These are phyloP conservation scores for Dothideomycetidae sp. DNA, from an alignment of 2,329 filamentous ascomycete species.

Conservation along the genomic window DNA sequence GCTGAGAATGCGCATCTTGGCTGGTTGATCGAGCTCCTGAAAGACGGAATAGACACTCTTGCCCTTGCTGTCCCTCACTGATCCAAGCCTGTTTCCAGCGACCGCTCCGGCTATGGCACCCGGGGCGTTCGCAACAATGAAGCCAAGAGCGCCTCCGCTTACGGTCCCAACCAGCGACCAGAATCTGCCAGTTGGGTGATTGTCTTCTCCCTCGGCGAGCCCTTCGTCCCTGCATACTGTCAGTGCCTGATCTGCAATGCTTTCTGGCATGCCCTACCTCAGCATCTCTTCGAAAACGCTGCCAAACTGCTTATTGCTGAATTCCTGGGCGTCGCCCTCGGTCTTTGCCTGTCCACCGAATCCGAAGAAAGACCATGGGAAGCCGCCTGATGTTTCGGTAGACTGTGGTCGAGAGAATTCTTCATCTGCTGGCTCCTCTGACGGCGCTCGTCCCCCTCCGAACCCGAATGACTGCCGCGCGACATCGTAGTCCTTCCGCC, in stretches of 20 bases:
- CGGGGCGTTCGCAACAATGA: conserved; percentile 86
- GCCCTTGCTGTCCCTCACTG: conserved; percentile 73
- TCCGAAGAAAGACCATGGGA: conserved; percentile 65
- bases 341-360: conserved; percentile 37
- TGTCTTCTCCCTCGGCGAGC: conserved; percentile 56
- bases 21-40: conserved; percentile 69
- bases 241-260: background rate
- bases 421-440: conserved; percentile 34
- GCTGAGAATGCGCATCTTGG: conserved; percentile 66
- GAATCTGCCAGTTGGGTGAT: conserved; percentile 54
- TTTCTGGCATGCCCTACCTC: conserved; percentile 11
- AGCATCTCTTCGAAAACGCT: conserved; percentile 44
- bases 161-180: conserved; percentile 77
- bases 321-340: conserved; percentile 30
- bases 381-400: conserved; percentile 32
- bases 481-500: conserved; percentile 73
- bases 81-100: conserved; percentile 82
- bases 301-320: conserved; percentile 72
- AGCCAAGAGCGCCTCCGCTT: conserved; percentile 80
- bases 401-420: conserved; percentile 30
- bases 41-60: conserved; percentile 94
- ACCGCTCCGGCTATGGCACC: conserved; percentile 81
- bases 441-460: conserved; percentile 23
- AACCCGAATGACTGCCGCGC: conserved; percentile 48
- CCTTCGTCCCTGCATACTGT: conserved; percentile 29